phyloP scores from a whole-genome alignment of 768 basidiomycete species.

The Butyriboletus loyo region DNA sequence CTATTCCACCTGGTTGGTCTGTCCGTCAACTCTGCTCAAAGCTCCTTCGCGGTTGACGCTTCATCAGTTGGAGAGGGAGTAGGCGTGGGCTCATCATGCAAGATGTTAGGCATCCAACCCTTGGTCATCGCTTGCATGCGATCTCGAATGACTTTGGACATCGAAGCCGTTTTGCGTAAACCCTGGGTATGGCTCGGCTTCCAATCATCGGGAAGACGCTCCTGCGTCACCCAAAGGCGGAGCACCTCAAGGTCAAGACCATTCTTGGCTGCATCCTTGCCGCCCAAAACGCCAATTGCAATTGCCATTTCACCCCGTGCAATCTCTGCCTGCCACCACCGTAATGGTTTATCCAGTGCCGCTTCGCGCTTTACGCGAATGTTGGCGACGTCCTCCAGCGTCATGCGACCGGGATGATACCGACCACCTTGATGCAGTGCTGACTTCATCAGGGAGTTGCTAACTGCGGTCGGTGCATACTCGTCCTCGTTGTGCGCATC shows the following conservation, averaged over 20 bases:
- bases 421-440: slow-evolving; percentile 37
- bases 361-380: slow-evolving; percentile 52
- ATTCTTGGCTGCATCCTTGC: slow-evolving; percentile 32
- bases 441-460: slow-evolving; percentile 37
- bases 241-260: slow-evolving; percentile 49
- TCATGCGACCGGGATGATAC: slow-evolving; percentile 28
- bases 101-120: slow-evolving; percentile 14
- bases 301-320: slow-evolving; percentile 67
- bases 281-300: slow-evolving; percentile 48
- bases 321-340: slow-evolving; percentile 49
- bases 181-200: slow-evolving; percentile 32
- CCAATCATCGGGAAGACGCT: slow-evolving; percentile 47
- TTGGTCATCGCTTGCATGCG: slow-evolving; percentile 23
- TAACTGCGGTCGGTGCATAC: slow-evolving; percentile 48
- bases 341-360: slow-evolving; percentile 34
- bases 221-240: slow-evolving; percentile 50
- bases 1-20: background rate
- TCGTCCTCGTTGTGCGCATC: slow-evolving; percentile 41
- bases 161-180: slow-evolving; percentile 22
- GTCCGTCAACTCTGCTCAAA: background rate
- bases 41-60: background rate
- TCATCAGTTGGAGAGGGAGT: slow-evolving; percentile 1
- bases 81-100: slow-evolving; percentile 13
- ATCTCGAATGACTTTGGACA: slow-evolving; percentile 28
- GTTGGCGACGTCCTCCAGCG: slow-evolving; percentile 39